Evolutionary conservation across 1,284 basidiomycete genomes (phyloP).

Genomic region (Flammula alnicola): DNA sequence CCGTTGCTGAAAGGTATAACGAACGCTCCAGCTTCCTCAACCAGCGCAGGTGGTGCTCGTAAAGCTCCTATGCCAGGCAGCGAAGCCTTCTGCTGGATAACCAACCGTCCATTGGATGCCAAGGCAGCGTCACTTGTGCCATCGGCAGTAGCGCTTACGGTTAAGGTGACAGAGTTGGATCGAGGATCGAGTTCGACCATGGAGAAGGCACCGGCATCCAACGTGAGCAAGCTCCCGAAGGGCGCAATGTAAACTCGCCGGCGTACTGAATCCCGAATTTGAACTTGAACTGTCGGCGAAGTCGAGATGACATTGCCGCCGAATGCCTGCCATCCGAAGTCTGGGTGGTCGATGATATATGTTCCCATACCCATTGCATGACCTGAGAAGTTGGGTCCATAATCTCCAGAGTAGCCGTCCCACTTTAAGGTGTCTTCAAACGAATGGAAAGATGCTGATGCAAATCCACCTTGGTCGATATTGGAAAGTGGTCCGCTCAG

Average conservation of each 20-base stretch:
- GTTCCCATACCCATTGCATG: constrained; percentile 59
- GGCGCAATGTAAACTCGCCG: constrained; percentile 58
- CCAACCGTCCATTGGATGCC: constrained; percentile 51
- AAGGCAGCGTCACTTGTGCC: constrained; percentile 47
- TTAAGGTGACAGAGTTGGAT: constrained; percentile 43
- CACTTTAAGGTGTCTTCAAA: constrained; percentile 61
- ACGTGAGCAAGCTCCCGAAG: constrained; percentile 47
- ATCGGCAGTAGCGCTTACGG: constrained; percentile 43
- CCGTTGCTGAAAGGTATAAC: constrained; percentile 48
- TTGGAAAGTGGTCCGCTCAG: constrained; percentile 57
- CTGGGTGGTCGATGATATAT: constrained; percentile 56
- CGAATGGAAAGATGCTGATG: constrained; percentile 62
- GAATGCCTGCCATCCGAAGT: constrained; percentile 68
- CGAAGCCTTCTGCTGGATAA: constrained; percentile 50
- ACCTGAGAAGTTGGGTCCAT: constrained; percentile 64
- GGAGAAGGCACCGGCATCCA: constrained; percentile 65
- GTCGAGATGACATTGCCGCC: constrained; percentile 52
- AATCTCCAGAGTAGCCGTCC: constrained; percentile 66
- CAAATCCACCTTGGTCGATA: constrained; percentile 61
- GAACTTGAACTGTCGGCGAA: constrained; percentile 46
- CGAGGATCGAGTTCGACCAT: constrained; percentile 45
- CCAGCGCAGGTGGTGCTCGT: constrained; percentile 42
- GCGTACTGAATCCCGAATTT: constrained; percentile 52
- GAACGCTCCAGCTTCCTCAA: constrained; percentile 53
- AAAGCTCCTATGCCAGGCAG: constrained; percentile 45